Conservation (phyloP, 2,329 filamentous ascomycete genomes). For the Massarina eburnea region DNA sequence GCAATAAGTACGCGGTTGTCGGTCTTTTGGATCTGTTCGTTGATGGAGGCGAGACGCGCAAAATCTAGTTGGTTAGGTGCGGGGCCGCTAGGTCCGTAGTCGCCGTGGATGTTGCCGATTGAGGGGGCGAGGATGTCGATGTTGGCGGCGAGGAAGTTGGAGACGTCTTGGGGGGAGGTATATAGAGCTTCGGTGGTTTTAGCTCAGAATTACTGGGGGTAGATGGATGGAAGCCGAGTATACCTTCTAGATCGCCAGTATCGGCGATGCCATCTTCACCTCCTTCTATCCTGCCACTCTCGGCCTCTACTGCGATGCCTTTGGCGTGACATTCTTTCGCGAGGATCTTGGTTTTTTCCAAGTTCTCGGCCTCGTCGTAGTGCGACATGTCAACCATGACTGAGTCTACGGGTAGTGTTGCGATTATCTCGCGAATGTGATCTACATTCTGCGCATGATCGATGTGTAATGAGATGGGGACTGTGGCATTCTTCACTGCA, state of each 20-base stretch:
- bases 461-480: constrained; percentile 50
- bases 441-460: constrained; percentile 51
- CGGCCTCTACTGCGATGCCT: constrained; percentile 69
- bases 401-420: constrained; percentile 63
- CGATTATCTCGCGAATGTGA: constrained; percentile 44
- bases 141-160: constrained; percentile 68
- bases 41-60: constrained; percentile 31
- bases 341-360: constrained; percentile 62
- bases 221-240: background rate
- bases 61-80: constrained; percentile 35
- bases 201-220: background rate
- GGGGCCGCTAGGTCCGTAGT: constrained; percentile 65
- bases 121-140: constrained; percentile 74
- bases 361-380: constrained; percentile 71
- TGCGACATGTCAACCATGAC: constrained; percentile 80
- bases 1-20: constrained; percentile 52
- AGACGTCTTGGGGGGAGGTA: constrained; percentile 67
- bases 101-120: constrained; percentile 74
- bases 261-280: constrained; percentile 75
- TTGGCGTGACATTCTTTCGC: constrained; percentile 63
- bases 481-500: constrained; percentile 44
- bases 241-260: constrained; percentile 62
- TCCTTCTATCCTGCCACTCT: constrained; percentile 69
- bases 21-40: constrained; percentile 34
- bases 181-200: constrained; percentile 45